Percentiles rank a stretch among this genome's conserved stretches.
These are phyloP conservation scores for Pezicula neosporulosa DNA, from an alignment of 2,329 filamentous ascomycete genomes.

Conservation along the genomic window DNA sequence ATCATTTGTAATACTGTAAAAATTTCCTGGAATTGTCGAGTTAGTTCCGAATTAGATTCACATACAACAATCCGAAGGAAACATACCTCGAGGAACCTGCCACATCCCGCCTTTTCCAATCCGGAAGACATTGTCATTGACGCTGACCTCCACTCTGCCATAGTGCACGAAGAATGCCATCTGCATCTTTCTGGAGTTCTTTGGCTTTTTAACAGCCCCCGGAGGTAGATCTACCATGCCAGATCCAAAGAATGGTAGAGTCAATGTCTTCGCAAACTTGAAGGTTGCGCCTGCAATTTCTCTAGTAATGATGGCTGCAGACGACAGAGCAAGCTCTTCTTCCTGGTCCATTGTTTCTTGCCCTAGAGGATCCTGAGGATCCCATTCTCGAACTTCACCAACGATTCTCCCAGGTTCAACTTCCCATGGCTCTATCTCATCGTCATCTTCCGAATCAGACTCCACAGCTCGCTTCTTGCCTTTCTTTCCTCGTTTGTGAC, in stretches of 20 bases:
- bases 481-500: slow-evolving; percentile 17
- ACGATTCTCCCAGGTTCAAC: slow-evolving; percentile 58
- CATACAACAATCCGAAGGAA: neutral
- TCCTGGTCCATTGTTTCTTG: slow-evolving; percentile 52
- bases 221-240: slow-evolving; percentile 88
- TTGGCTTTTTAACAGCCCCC: slow-evolving; percentile 78
- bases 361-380: slow-evolving; percentile 55
- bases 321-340: slow-evolving; percentile 48
- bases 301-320: slow-evolving; percentile 47
- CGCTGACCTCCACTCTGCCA: slow-evolving; percentile 76
- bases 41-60: slow-evolving; percentile 7
- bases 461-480: slow-evolving; percentile 23
- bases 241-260: slow-evolving; percentile 80
- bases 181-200: slow-evolving; percentile 94
- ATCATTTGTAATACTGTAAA: slow-evolving; percentile 87
- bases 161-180: slow-evolving; percentile 92
- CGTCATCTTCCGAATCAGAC: slow-evolving; percentile 45
- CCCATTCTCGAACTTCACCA: slow-evolving; percentile 63
- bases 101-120: slow-evolving; percentile 87
- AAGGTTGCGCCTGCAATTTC: slow-evolving; percentile 68
- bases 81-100: slow-evolving; percentile 89
- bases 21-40: slow-evolving; percentile 64
- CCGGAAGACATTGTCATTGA: slow-evolving; percentile 73
- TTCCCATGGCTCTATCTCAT: slow-evolving; percentile 69
- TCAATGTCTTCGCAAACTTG: slow-evolving; percentile 84